A percentile compares a stretch with the other conserved stretches of the same genome.
Conservation (phyloP, 129 eudicot genomes). For the Heracleum sosnowskyi region DNA sequence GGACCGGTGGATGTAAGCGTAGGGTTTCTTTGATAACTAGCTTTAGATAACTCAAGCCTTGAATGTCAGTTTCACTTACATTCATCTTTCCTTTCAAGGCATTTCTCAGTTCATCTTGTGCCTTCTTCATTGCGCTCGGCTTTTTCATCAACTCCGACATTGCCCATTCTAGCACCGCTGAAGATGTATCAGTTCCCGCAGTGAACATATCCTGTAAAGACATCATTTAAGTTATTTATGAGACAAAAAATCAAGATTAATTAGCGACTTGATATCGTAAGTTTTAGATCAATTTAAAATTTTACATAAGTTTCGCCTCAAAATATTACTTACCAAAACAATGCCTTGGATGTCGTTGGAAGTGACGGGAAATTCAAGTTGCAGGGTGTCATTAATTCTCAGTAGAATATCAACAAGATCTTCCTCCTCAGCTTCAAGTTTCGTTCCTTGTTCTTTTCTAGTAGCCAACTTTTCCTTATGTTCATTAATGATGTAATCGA, state of each 20-base stretch:
- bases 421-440: background rate
- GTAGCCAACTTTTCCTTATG: background rate
- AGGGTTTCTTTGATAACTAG: constrained; percentile 9
- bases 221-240: too few relatives aligned
- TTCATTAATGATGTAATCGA: background rate
- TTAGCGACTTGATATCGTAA: too few relatives aligned
- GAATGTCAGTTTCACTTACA: background rate
- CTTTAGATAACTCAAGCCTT: background rate
- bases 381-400: background rate
- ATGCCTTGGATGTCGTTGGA: constrained; percentile 2
- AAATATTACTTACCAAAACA: constrained; percentile 1
- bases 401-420: background rate
- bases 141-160: constrained; percentile 8
- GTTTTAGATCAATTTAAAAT: too few relatives aligned
- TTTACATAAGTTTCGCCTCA: too few relatives aligned
- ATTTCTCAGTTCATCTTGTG: background rate
- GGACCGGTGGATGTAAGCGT: background rate
- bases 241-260: too few relatives aligned
- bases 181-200: constrained; percentile 7
- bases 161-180: constrained; percentile 1
- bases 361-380: background rate
- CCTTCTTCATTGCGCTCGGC: constrained; percentile 2
- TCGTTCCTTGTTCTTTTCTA: background rate
- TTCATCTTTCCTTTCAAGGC: background rate
- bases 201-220: background rate